These are phyloP conservation scores for Syncephalis plumigaleata DNA, from an alignment of 371 early-diverging fungal species.

Conservation along the genomic window DNA sequence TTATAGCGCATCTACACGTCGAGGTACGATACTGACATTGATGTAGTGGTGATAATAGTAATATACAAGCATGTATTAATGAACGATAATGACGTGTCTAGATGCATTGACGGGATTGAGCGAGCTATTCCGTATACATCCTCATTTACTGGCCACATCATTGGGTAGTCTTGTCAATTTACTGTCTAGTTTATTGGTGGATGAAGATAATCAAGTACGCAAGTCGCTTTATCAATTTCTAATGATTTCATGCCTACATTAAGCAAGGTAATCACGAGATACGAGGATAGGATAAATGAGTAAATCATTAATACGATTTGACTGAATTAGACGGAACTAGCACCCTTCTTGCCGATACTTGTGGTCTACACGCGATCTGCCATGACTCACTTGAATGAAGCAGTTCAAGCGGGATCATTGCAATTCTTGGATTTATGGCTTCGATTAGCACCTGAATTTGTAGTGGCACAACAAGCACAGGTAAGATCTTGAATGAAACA, in stretches of 20 bases:
- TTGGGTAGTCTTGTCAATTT: slow-evolving; percentile 45
- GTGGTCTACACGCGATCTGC: slow-evolving; percentile 69
- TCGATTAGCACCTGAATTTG: slow-evolving; percentile 33
- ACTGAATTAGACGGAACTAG: slow-evolving; percentile 36
- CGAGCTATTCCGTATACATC: slow-evolving; percentile 42
- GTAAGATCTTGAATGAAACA: background rate
- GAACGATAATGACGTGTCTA: slow-evolving; percentile 5
- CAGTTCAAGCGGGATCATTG: slow-evolving; percentile 63
- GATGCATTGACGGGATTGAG: slow-evolving; percentile 52
- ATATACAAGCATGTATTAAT: no score
- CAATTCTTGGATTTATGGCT: slow-evolving; percentile 60
- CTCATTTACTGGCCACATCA: slow-evolving; percentile 28
- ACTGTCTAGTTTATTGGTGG: slow-evolving; percentile 32
- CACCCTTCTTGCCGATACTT: slow-evolving; percentile 58
- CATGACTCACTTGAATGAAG: slow-evolving; percentile 81
- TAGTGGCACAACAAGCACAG: slow-evolving; percentile 12
- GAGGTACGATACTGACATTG: slow-evolving; percentile 20
- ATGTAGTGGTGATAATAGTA: background rate
- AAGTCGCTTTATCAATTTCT: slow-evolving; percentile 13
- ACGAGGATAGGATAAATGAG: background rate
- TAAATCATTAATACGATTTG: no score
- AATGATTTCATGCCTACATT: slow-evolving; percentile 15
- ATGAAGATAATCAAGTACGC: slow-evolving; percentile 24
- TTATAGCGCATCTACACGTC: slow-evolving; percentile 53
- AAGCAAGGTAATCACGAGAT: slow-evolving; percentile 9